phyloP scores from a whole-genome alignment of 495 filamentous ascomycete species.

The Hypoxylon subgilvum region DNA sequence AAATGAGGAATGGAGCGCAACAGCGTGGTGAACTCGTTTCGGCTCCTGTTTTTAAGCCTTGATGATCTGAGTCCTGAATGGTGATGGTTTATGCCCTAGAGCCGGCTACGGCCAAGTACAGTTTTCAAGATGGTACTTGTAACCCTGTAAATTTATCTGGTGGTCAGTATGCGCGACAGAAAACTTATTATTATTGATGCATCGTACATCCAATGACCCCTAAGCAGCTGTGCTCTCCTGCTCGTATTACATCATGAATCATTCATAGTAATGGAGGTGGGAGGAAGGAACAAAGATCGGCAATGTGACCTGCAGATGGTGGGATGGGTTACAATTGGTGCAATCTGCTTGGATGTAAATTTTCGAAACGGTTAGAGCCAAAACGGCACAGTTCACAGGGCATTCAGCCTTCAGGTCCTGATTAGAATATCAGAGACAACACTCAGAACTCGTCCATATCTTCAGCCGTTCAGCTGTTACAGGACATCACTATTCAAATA shows the following conservation, averaged over 20 bases:
- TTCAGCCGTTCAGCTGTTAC: no score
- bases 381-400: constrained; percentile 11
- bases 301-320: constrained; percentile 35
- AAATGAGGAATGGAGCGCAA: constrained; percentile 22
- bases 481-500: neutral
- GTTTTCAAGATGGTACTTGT: no score
- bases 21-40: constrained; percentile 19
- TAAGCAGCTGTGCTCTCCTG: constrained; percentile 6
- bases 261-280: constrained; percentile 24
- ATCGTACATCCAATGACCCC: neutral
- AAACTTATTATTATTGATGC: no score
- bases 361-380: constrained; percentile 8
- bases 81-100: neutral
- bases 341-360: constrained; percentile 14
- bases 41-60: constrained; percentile 26
- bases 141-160: no score
- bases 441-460: no score
- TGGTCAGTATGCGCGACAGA: no score
- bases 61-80: no score
- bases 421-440: no score
- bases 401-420: no score
- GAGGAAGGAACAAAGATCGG: constrained; percentile 21
- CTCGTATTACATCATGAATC: constrained; percentile 35
- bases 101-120: no score
- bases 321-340: constrained; percentile 19